Base-by-base conservation (phyloP, 768 basidiomycete genomes). In the Rhizopogon vesiculosus region DNA sequence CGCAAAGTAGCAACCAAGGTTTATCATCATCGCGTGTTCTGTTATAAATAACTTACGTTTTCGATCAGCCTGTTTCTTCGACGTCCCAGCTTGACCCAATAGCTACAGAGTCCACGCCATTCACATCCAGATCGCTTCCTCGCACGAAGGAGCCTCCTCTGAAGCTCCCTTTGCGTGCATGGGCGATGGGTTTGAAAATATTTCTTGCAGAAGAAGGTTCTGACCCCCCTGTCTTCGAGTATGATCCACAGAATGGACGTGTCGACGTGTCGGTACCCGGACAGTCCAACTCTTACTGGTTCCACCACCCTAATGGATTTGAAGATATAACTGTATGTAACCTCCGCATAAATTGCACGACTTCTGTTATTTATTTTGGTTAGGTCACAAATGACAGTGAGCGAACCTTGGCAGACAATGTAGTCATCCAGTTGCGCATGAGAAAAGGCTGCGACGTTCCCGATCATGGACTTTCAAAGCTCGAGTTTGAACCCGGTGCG, bases 41-140 rank as follows among this genome's bases (percentile, higher is more conserved):
- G 38, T 49, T 35, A 29, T 25, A 16, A 22, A 35, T 6, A 15
- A 54, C 41, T 54, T 16, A 44, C 33, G 15, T 18, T 18, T 9
- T 43, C 19, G 22, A 39, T 15, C 25, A 56, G 55, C 16, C 39
- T 22, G 18, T 15, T 38, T 39, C 54, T 13, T n/a, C 46, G 12
- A 28, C 25, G 4, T 39, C 3, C 7, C 40, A 35, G 0, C 22
- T 31, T n/a, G 70, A 72, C 55, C 43, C 5, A 12, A 42, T 72
- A 12, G 62, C 59, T 41, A 71, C 64, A 9, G 72, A 67, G 15
- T 67, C 69, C 2, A 67, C 69, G 31, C 54, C 58, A 18, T 59
- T 72, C 53, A 53, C 51, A 31, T 50, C 31, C 28, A 7, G 31
- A 8, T 22, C 7, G 15, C 28, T 39, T 53, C 8, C 51, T 28